phyloP scores from a whole-genome alignment of 2,329 filamentous ascomycete genomes.

The Eutypa lata region DNA sequence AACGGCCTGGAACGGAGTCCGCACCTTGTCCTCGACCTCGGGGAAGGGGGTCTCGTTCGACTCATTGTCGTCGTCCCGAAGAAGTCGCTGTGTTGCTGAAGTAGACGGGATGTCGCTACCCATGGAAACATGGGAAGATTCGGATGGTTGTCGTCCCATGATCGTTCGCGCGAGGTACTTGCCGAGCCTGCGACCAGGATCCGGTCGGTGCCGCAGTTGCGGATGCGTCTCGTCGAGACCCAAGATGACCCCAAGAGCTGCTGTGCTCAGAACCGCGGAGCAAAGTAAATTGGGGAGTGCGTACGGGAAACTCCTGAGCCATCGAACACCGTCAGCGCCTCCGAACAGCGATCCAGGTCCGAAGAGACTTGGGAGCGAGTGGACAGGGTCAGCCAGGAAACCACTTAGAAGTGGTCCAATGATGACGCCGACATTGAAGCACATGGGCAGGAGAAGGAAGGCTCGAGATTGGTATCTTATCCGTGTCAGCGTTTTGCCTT shows the following conservation, averaged over 20 bases:
- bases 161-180: not conserved
- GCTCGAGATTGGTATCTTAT: conserved; percentile 36
- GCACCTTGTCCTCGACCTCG: not conserved
- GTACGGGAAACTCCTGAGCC: conserved; percentile 46
- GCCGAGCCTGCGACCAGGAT: not conserved
- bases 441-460: conserved; percentile 50
- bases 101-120: not conserved
- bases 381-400: conserved; percentile 36
- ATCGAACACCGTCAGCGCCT: conserved; percentile 22
- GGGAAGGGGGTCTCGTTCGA: not conserved
- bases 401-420: conserved; percentile 48
- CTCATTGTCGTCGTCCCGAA: not conserved
- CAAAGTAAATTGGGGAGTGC: conserved; percentile 40
- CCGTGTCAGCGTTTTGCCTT: conserved; percentile 32
- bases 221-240: not conserved
- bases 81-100: not conserved
- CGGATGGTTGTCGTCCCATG: not conserved
- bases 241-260: not conserved
- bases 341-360: conserved; percentile 21
- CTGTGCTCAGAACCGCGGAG: not conserved
- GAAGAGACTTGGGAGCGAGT: conserved; percentile 37
- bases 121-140: not conserved
- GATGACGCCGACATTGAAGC: conserved; percentile 63
- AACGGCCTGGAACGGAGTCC: not conserved
- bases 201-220: not conserved